These are phyloP conservation scores for Xylariaceae sp. DNA, from an alignment of 2,329 filamentous ascomycete species.

Conservation along the genomic window DNA sequence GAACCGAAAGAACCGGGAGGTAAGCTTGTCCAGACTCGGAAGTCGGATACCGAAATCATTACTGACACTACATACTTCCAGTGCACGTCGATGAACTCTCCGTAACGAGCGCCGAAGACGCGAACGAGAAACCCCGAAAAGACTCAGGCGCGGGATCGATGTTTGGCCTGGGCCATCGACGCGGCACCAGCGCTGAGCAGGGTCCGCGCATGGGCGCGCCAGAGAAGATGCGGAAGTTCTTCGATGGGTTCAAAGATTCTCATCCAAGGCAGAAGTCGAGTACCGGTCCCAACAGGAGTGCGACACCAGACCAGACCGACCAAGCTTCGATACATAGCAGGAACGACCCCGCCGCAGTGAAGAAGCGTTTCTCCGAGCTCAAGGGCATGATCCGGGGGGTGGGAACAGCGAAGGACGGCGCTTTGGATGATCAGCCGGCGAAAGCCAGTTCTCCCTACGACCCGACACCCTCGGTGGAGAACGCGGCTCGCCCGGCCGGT, in stretches of 20 bases:
- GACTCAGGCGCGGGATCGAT: constrained; percentile 25
- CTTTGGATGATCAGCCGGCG: constrained; percentile 20
- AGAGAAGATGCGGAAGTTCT: constrained; percentile 33
- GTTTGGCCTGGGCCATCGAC: constrained; percentile 27
- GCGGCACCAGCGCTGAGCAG: constrained; percentile 15
- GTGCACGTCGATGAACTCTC: constrained; percentile 33
- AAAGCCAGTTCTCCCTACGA: constrained; percentile 8
- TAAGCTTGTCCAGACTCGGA: constrained; percentile 25
- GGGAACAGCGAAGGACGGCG: constrained; percentile 19
- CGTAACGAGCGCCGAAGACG: constrained; percentile 34
- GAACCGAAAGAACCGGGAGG: constrained; percentile 46
- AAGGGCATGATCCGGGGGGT: constrained; percentile 25
- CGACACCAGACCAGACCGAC: constrained; percentile 13
- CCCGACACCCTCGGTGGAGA: constrained; percentile 15
- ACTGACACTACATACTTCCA: constrained; percentile 7
- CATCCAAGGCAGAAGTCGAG: constrained; percentile 18
- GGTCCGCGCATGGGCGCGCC: constrained; percentile 13
- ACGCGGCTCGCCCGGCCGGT: constrained; percentile 8
- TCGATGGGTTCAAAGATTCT: constrained; percentile 20
- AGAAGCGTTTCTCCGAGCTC: constrained; percentile 24
- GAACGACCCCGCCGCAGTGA: constrained; percentile 12
- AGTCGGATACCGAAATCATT: neutral
- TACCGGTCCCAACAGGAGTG: constrained; percentile 6
- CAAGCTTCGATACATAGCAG: constrained; percentile 8
- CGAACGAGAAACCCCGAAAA: constrained; percentile 29